Evolutionary conservation across 257 asterid species (phyloP), one percentile per base, ranked within the genome.

Genomic region (Forsythia viridissima): DNA sequence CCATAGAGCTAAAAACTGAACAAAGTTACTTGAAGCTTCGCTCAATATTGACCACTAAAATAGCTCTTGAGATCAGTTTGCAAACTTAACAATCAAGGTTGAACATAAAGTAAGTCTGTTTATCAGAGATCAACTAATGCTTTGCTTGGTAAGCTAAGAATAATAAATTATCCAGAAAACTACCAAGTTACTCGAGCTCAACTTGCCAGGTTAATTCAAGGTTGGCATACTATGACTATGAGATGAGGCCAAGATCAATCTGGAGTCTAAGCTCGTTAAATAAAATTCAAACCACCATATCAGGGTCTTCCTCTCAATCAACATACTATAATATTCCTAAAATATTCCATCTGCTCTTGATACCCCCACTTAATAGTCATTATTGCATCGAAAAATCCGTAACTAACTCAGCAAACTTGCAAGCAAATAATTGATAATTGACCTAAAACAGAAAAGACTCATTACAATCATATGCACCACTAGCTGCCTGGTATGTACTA

Each of bases 401-500:
- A 57, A 57, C 66, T n/a, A 57, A n/a, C 66, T 59, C 3, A 3
- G 67, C 15, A 8, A 57, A 7, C 11, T 57, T 20, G 36, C 67
- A 57, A 57, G 9, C 30, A n/a, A 59, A 59, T 59, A 59, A 59
- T 59, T 59, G 21, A 59, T 59, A 59, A n/a, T n/a, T 59, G 67
- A 1, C 11, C 66, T n/a, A 57, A 18, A 59, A 59, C 0, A 7
- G 34, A 0, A 46, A 46, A 46, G 18, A 13, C 0, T 57, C 11
- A 6, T 18, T 20, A 36, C 67, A 59, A 20, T 59, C 67, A 20
- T n/a, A 57, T 48, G 67, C 67, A 57, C 91, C 91, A 74, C 91
- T 87, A 70, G 91, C 91, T 52, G 91, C 91, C 81, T 87, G 91
- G 76, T 87, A 87, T 16, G 91, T 87, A 78, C 91, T 87, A 78